phyloP scores from a whole-genome alignment of 495 filamentous ascomycete genomes.

The Neurospora hispaniola region DNA sequence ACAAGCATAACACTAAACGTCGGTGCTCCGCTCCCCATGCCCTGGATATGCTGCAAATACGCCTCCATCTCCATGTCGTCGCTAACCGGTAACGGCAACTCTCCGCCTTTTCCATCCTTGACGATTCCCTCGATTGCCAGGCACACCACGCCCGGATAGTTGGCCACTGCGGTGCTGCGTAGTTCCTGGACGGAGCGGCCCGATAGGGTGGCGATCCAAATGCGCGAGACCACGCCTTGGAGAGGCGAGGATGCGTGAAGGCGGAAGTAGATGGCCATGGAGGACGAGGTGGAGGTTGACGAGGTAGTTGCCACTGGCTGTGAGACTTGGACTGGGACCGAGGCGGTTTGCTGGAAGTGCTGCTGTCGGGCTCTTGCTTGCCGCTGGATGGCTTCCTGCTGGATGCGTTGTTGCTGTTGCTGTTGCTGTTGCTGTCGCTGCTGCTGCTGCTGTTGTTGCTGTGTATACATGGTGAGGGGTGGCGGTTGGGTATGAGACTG shows the following conservation, averaged over 20 bases:
- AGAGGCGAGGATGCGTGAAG: slow-evolving; percentile 44
- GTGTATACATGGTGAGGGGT: neutral
- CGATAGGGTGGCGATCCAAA: slow-evolving; percentile 54
- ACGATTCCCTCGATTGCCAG: slow-evolving; percentile 55
- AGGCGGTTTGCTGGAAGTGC: neutral
- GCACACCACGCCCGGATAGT: slow-evolving; percentile 45
- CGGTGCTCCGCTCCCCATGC: slow-evolving; percentile 44
- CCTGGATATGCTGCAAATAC: slow-evolving; percentile 40
- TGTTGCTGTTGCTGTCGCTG: slow-evolving; percentile 1
- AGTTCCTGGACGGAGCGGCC: slow-evolving; percentile 47
- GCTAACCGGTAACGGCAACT: neutral
- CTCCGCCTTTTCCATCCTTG: slow-evolving; percentile 26
- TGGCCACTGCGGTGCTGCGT: slow-evolving; percentile 40
- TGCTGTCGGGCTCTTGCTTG: neutral
- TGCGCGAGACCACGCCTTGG: slow-evolving; percentile 27
- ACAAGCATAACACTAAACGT: slow-evolving; percentile 46
- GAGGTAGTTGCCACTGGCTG: neutral
- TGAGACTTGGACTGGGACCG: neutral
- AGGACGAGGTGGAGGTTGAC: slow-evolving; percentile 7
- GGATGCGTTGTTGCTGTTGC: neutral
- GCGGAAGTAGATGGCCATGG: slow-evolving; percentile 53
- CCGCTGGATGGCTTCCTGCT: neutral
- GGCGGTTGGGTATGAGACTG: neutral
- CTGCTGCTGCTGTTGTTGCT: slow-evolving; percentile 4
- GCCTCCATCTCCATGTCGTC: neutral